A percentile compares a stretch with the other conserved stretches of the same genome.
Conservation (phyloP, 352 stramenopile species). For the Globisporangium megalacanthum region DNA sequence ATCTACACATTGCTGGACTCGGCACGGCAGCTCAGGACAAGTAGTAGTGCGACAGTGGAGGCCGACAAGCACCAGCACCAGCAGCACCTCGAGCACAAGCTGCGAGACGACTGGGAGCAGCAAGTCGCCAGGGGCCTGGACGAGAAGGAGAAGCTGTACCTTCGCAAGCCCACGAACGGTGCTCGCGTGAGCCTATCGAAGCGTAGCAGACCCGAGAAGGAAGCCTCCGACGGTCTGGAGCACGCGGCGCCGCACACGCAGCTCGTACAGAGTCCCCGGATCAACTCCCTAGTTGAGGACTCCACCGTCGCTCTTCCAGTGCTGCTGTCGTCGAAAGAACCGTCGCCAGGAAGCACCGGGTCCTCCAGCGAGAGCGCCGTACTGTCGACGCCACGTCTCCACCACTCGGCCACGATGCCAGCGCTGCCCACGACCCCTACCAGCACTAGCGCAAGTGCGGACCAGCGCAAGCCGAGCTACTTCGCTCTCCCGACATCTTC, state of each 20-base stretch:
- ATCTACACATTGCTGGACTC: constrained; percentile 85
- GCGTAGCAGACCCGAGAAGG: not conserved
- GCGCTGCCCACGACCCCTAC: not conserved
- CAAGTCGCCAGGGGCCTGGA: constrained; percentile 32
- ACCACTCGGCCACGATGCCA: constrained; percentile 7
- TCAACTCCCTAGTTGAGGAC: not conserved
- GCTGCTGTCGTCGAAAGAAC: constrained; percentile 10
- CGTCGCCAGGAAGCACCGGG: not conserved
- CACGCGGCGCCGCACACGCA: not conserved
- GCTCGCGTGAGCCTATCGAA: not conserved
- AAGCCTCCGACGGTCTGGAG: not conserved
- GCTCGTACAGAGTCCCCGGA: not conserved
- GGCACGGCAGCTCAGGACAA: constrained; percentile 33
- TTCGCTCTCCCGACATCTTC: not conserved
- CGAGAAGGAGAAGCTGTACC: constrained; percentile 51
- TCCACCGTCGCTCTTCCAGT: constrained; percentile 6
- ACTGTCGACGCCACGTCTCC: not conserved
- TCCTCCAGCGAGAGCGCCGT: not conserved
- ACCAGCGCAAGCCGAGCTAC: not conserved
- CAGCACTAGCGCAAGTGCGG: not conserved
- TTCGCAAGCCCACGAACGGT: constrained; percentile 15
- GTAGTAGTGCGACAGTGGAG: constrained; percentile 16
- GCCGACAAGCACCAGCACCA: constrained; percentile 19
- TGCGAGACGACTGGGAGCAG: constrained; percentile 41
- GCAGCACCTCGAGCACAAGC: constrained; percentile 11